Base-by-base conservation (phyloP, 768 basidiomycete species). In the Tricholoma sp. region DNA sequence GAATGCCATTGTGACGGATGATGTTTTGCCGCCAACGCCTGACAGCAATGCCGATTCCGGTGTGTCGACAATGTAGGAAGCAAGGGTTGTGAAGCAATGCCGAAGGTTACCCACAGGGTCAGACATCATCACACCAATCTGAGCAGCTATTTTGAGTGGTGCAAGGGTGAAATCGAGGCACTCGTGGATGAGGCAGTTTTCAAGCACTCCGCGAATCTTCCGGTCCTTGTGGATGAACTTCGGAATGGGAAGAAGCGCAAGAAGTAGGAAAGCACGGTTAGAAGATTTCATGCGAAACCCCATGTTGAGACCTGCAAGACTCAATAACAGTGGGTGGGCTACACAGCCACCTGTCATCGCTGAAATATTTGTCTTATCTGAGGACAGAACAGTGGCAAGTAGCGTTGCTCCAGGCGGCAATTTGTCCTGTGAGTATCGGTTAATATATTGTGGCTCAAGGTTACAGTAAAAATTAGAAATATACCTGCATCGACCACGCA, bases 21-120 rank as follows among this genome's bases (percentile, higher is more conserved):
- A 75, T 0, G 67, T 68, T 44, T 67, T 70, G 2, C 62, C 65
- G 4, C 36, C 56, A 24, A 73, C 65, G 18, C 69, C 59, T 1
- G 69, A 59, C n/a, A 73, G 51, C 41, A 69, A 45, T 1, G 58
- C 53, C 5, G 69, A 63, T 62, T 76, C 71, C 0, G 68, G 71
- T 4, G 65, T 70, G 54, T 75, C 68, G 2, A 66, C 67, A 28
- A 74, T 71, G 54, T 63, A 70, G 0, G 65, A 58, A 6, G 61
- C 68, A 4, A 72, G 52, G 2, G 67, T 68, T 0, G 68, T 70
- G 54, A 61, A 71, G 37, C 65, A 66, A 18, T 61, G 61, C 1
- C 58, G 55, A 4, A 49, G 42, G 11, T 48, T 52, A 1, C 71
- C 71, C 6, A 56, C 12, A 13, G 68, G 65, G 48, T 72, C 66